Percentiles rank a stretch among this genome's conserved stretches.
phyloP scores from a whole-genome alignment of 805 yeast genomes.

The Metschnikowia similis region DNA sequence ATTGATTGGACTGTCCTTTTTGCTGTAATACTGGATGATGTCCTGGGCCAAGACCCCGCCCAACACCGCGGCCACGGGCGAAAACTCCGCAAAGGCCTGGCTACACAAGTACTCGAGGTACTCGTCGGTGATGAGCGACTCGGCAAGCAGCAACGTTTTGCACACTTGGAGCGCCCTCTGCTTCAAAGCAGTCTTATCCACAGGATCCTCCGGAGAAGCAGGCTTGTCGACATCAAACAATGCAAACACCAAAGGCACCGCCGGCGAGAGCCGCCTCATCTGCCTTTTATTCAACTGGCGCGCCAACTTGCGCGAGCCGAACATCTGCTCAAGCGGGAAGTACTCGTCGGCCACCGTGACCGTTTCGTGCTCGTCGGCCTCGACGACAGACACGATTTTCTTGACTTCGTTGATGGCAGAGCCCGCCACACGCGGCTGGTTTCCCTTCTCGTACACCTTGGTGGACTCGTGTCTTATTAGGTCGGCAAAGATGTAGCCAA shows the following conservation, averaged over 20 bases:
- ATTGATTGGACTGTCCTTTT: constrained; percentile 74
- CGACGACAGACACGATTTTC: constrained; percentile 30
- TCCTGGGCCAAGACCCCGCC: constrained; percentile 94
- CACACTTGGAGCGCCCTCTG: constrained; percentile 24
- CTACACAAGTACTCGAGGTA: constrained; percentile 37
- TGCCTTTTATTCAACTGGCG: constrained; percentile 42
- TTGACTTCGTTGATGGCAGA: constrained; percentile 49
- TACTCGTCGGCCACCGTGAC: constrained; percentile 37
- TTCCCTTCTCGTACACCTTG: constrained; percentile 49
- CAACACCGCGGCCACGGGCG: constrained; percentile 80
- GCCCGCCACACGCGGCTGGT: constrained; percentile 35
- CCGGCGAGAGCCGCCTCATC: constrained; percentile 48
- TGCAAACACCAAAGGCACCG: constrained; percentile 58
- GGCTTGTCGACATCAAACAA: constrained; percentile 42
- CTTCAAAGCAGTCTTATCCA: constrained; percentile 27
- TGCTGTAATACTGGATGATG: constrained; percentile 74
- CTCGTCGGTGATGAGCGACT: constrained; percentile 39
- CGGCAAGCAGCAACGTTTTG: constrained; percentile 36
- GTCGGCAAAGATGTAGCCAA: constrained; percentile 79
- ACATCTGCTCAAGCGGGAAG: constrained; percentile 31
- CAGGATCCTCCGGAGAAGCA: constrained; percentile 18
- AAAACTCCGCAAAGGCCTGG: constrained; percentile 61
- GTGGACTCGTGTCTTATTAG: constrained; percentile 58
- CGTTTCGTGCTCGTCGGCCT: constrained; percentile 40
- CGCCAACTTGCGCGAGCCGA: constrained; percentile 33